Base-by-base conservation (phyloP, 305 asterid genomes). In the Rubia peregrina region DNA sequence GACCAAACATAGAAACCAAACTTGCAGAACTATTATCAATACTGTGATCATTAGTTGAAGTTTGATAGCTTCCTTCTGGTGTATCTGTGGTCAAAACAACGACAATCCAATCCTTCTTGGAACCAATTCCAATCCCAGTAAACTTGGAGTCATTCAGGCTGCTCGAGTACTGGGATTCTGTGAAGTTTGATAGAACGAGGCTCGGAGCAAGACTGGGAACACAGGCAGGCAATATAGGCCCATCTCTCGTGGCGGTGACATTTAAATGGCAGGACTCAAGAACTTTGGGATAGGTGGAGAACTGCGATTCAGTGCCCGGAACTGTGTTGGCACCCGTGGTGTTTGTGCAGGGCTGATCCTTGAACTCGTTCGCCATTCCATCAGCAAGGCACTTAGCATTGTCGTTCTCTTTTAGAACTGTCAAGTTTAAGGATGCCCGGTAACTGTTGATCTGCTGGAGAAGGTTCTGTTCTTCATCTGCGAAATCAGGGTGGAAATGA, bases 381-480 rank as follows among this genome's bases (percentile, higher is more conserved):
- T 80, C 77, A 0, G 97, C 95, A 4, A 92, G 90, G 90, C 98
- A 90, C 26, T 87, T 84, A 55, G 96, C 98, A 69, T 88, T 80
- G 64, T 87, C 91, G 43, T 83, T 86, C 80, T 87, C 72, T 57
- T 84, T 83, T 59, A 92, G 82, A 13, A 84, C 38, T 41, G 90
- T 83, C 78, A 92, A 65, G 80, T 87, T 92, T 68, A 85, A 73
- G 79, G 95, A 64, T 73, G 87, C 4, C 48, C 97, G 78, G 83
- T 90, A 92, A 78, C 79, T 86, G 83, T 92, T 89, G 40, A 92
- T 85, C 71, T 89, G 90, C 65, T 67, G 85, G 4, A 87, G 79
- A 72, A 90, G 98, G 65, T 73, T 80, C 77, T 90, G 89, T 62
- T 90, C 91, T 78, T 87, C 95, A 24, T 89, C 98, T 92, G 92